These are phyloP conservation scores for Cyberlindnera mississippiensis DNA, from an alignment of 805 yeast species.

Conservation along the genomic window DNA sequence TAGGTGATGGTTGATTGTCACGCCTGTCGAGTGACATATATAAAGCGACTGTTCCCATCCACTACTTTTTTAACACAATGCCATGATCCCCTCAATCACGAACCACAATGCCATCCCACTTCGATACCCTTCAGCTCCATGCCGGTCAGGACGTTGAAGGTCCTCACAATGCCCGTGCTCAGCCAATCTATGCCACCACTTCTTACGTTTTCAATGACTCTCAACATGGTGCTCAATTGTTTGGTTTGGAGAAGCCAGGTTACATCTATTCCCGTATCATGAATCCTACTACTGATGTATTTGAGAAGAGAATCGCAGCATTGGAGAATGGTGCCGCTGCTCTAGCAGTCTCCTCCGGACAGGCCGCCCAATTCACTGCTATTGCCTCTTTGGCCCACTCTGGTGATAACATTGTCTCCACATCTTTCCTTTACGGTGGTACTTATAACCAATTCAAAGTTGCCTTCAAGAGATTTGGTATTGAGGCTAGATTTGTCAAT, in stretches of 20 bases:
- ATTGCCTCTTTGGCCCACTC: conserved; percentile 76
- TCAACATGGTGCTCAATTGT: conserved; percentile 87
- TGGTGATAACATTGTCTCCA: conserved; percentile 88
- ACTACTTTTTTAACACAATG: no score
- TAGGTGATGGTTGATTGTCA: not conserved
- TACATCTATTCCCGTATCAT: conserved; percentile 84
- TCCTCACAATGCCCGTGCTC: conserved; percentile 67
- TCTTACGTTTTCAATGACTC: conserved; percentile 87
- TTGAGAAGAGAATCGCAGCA: conserved; percentile 89
- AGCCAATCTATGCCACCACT: conserved; percentile 89
- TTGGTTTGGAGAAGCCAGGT: conserved; percentile 80
- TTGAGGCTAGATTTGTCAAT: conserved; percentile 77
- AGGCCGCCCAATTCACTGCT: conserved; percentile 90
- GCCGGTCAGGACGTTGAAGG: conserved; percentile 83
- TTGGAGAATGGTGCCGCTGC: conserved; percentile 92
- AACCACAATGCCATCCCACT: conserved; percentile 50
- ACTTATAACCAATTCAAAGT: conserved; percentile 94
- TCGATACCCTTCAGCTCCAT: conserved; percentile 90
- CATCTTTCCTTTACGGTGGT: conserved; percentile 90
- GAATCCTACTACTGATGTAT: conserved; percentile 91
- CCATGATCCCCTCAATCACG: no score
- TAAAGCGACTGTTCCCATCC: not conserved
- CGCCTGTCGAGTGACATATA: not conserved
- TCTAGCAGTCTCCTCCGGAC: conserved; percentile 89
- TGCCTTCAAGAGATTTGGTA: conserved; percentile 83